phyloP scores from a whole-genome alignment of 2,329 filamentous ascomycete genomes.

The Arthrobotrys musiformis region DNA sequence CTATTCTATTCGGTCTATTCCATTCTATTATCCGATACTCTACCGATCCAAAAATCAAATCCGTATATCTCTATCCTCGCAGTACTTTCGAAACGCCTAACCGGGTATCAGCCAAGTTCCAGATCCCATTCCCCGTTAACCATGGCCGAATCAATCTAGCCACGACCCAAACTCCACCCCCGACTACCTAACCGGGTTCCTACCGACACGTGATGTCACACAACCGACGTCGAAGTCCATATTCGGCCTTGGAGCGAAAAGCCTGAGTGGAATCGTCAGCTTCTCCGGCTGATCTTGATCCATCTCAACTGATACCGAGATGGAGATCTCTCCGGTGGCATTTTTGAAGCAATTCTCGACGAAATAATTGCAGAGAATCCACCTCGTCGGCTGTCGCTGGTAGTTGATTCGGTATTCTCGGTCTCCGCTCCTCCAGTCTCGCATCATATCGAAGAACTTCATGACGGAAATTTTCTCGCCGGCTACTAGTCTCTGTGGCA shows the following conservation, averaged over 20 bases:
- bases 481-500: conserved; percentile 24
- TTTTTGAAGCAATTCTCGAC: conserved; percentile 32
- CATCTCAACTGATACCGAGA: conserved; percentile 42
- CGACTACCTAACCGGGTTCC: conserved; percentile 6
- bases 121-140: background rate
- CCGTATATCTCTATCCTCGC: background rate
- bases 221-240: conserved; percentile 41
- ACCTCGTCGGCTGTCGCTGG: conserved; percentile 13
- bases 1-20: conserved; percentile 11
- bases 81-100: conserved; percentile 14
- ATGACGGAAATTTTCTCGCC: conserved; percentile 30
- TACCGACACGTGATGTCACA: conserved; percentile 13
- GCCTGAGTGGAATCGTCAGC: conserved; percentile 17
- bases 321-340: conserved; percentile 5
- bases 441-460: conserved; percentile 27
- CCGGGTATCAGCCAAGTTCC: conserved; percentile 8
- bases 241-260: conserved; percentile 29
- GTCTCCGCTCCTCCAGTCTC: conserved; percentile 41
- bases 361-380: conserved; percentile 38
- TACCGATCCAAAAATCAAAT: background rate
- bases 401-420: conserved; percentile 11
- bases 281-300: conserved; percentile 37
- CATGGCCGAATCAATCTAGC: background rate
- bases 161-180: background rate
- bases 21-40: too few relatives aligned